These are phyloP conservation scores for Thermoascus crustaceus DNA, from an alignment of 2,329 filamentous ascomycete species.

Conservation along the genomic window DNA sequence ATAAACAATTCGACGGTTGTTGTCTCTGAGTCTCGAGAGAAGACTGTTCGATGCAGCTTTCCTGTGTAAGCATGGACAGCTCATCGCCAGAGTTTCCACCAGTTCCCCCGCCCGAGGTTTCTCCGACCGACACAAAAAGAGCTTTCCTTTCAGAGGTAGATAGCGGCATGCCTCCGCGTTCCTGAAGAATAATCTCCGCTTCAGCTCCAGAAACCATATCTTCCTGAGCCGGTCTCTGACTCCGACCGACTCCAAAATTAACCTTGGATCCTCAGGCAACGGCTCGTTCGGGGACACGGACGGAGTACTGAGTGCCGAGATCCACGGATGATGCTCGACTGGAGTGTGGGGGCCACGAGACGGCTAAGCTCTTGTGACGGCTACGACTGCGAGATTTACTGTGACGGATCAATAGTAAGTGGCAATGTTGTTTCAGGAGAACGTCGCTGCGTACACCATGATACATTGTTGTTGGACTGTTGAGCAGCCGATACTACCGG, in stretches of 20 bases:
- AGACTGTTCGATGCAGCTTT: too few species aligned
- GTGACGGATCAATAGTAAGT: too few species aligned
- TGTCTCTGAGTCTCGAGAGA: too few species aligned
- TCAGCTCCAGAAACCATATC: not conserved
- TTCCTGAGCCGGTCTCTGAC: not conserved
- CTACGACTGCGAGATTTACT: too few species aligned
- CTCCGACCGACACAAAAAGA: not conserved
- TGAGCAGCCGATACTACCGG: too few species aligned
- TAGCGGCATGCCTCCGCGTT: not conserved
- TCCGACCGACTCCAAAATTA: not conserved
- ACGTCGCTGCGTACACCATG: too few species aligned
- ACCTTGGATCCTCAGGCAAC: not conserved
- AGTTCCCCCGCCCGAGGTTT: not conserved
- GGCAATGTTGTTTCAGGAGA: too few species aligned
- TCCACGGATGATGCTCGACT: not conserved
- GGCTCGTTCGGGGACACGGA: not conserved
- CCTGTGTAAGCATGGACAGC: too few species aligned
- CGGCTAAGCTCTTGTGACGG: not conserved
- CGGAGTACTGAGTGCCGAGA: not conserved
- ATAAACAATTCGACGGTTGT: too few species aligned
- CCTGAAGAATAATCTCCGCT: not conserved
- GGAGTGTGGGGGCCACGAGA: not conserved
- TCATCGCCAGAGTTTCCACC: too few species aligned
- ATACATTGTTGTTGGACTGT: too few species aligned
- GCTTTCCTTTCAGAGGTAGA: not conserved